These are phyloP conservation scores for Scheffersomyces ergatensis DNA, from an alignment of 805 yeast species.

Conservation along the genomic window DNA sequence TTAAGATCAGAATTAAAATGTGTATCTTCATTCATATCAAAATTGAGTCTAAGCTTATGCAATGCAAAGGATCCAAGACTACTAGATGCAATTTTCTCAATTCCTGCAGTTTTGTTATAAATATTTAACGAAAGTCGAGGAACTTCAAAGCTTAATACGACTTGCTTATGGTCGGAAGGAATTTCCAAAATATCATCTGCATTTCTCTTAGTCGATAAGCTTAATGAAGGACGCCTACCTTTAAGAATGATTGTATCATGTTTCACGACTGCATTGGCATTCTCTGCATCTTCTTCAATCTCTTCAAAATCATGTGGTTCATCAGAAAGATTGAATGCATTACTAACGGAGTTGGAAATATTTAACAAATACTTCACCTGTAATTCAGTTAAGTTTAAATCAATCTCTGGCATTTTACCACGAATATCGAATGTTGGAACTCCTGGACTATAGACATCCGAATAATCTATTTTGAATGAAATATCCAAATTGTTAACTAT, in stretches of 20 bases:
- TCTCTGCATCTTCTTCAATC: constrained; percentile 56
- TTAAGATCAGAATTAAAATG: constrained; percentile 59
- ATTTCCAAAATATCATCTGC: constrained; percentile 1
- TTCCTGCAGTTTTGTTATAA: constrained; percentile 48
- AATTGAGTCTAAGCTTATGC: constrained; percentile 51
- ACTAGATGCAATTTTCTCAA: constrained; percentile 31
- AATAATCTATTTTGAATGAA: constrained; percentile 55
- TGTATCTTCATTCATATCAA: constrained; percentile 52
- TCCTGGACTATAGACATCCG: constrained; percentile 34
- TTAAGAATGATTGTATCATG: constrained; percentile 12
- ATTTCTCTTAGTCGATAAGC: background rate
- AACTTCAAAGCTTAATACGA: constrained; percentile 54
- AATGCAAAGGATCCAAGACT: constrained; percentile 43
- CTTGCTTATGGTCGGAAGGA: constrained; percentile 28
- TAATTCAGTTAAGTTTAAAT: constrained; percentile 66
- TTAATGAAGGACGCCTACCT: background rate
- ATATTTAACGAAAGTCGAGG: constrained; percentile 64
- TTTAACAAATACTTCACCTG: constrained; percentile 60
- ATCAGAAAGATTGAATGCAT: constrained; percentile 45
- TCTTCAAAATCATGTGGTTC: constrained; percentile 46
- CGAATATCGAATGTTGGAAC: constrained; percentile 49
- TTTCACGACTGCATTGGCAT: constrained; percentile 52
- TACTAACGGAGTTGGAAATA: constrained; percentile 54
- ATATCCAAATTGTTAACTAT: constrained; percentile 68
- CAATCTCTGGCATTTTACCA: constrained; percentile 63